Evolutionary conservation across 495 filamentous ascomycete genomes (phyloP).

Genomic region (Recurvomyces mirabilis): DNA sequence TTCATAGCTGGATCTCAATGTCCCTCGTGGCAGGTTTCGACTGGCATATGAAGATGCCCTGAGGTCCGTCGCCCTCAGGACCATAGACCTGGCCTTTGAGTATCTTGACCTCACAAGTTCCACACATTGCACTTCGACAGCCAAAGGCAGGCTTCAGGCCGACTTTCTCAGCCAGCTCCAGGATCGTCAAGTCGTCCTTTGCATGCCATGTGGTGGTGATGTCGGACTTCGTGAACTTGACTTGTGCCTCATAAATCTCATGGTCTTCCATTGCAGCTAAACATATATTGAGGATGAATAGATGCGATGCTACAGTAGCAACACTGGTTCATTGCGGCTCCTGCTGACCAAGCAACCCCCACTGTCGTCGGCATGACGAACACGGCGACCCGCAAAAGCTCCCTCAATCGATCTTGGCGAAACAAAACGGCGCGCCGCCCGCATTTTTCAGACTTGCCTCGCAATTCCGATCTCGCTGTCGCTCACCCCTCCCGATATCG

Average conservation of each 20-base stretch:
- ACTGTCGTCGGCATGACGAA: too few species aligned
- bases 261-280: too few species aligned
- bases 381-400: too few species aligned
- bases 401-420: too few species aligned
- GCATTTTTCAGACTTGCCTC: too few species aligned
- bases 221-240: conserved; percentile 14
- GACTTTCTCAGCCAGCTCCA: conserved; percentile 13
- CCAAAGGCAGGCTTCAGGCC: conserved; percentile 8
- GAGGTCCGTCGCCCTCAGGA: conserved; percentile 7
- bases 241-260: conserved; percentile 15
- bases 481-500: conserved; percentile 5
- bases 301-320: too few species aligned
- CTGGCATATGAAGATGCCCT: conserved; percentile 12
- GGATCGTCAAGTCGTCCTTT: conserved; percentile 13
- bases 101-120: conserved; percentile 10
- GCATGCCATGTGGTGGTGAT: conserved; percentile 7
- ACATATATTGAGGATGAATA: too few species aligned
- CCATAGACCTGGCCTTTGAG: conserved; percentile 13
- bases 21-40: conserved; percentile 8
- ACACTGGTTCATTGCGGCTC: too few species aligned
- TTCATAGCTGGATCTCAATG: conserved; percentile 14
- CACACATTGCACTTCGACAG: conserved; percentile 14
- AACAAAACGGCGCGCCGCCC: too few species aligned
- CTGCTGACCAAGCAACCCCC: too few species aligned
- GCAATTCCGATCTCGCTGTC: conserved; percentile 2